Evolutionary conservation across 768 basidiomycete genomes (phyloP).

Genomic region (Suillus discolor): DNA sequence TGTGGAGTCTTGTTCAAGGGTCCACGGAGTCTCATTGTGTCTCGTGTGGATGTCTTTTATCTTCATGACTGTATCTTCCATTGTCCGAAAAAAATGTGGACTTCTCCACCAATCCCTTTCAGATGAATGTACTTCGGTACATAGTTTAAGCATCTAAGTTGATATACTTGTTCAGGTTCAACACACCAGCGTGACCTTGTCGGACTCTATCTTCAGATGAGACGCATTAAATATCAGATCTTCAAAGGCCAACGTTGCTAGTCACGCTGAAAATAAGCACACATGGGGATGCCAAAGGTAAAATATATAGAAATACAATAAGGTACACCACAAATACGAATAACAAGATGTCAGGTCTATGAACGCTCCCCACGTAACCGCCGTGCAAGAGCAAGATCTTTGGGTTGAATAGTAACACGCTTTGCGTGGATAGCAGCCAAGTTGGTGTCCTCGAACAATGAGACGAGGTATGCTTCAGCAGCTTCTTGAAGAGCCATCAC

Average conservation of each 20-base stretch:
- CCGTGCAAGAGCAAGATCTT: conserved; percentile 77
- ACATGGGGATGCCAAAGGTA: neutral
- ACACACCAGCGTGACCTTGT: neutral
- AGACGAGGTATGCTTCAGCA: conserved; percentile 80
- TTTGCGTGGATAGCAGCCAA: conserved; percentile 82
- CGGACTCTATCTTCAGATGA: too few species aligned
- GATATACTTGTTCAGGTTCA: neutral
- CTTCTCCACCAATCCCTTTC: neutral
- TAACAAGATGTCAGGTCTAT: conserved; percentile 33
- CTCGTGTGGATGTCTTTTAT: neutral
- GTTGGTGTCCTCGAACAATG: conserved; percentile 79
- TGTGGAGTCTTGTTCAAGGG: neutral
- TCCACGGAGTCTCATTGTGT: neutral
- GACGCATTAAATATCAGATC: too few species aligned
- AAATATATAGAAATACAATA: conserved; percentile 19
- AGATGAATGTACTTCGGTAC: neutral
- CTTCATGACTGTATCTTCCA: neutral
- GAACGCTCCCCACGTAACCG: conserved; percentile 78
- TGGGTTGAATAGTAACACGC: conserved; percentile 79
- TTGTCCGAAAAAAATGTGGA: neutral
- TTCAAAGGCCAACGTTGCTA: neutral
- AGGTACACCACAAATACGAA: neutral
- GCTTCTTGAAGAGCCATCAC: conserved; percentile 89
- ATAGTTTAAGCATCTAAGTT: neutral
- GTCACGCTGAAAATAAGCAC: neutral